Evolutionary conservation across 1,284 basidiomycete genomes (phyloP), one percentile per base, ranked within the genome.

Genomic region (Singerocomus inundabilis): DNA sequence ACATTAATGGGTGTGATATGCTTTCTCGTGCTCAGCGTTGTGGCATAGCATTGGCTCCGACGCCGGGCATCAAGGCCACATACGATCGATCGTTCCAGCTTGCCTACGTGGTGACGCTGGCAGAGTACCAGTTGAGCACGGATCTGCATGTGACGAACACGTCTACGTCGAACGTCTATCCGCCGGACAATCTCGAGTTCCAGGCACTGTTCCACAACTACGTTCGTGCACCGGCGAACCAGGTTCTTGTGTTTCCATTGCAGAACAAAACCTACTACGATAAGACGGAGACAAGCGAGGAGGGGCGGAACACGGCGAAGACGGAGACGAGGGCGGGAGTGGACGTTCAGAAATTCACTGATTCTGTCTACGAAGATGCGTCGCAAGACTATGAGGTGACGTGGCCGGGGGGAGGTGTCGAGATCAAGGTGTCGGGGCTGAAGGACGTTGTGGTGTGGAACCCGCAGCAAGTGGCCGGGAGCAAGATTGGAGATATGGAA

Each of bases 181-280:
- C 54, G 53, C 69, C 56, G 0, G 72, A 78, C 46, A 56, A 68
- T 4, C 78, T 94, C 45, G 82, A 85, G 62, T 95, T 93, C 73
- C 93, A 96, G 69, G 86, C 91, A 2, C 74, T 96, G 31, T 77
- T 96, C 50, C 93, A 95, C 70, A 92, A 80, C 48, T 96, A 96
- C 70, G 77, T 93, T 53, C 79, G 78, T n/a, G 88, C 80, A 7
- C 86, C 78, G 39, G 77, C 78, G 35, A 75, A 76, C 49, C 69
- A 76, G 6, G 80, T 83, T n/a, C 63, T 74, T 4, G 73, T 92
- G 53, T 72, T 70, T 7, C 80, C 85, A 6, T 70, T 92, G 26
- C 72, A 82, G 49, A 79, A 83, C 10, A 63, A 82, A 11, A 70
- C 59, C 5, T 95, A 88, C 66, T 81, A 80, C 56, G 91, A 95